These are phyloP conservation scores for Grigorovia transvaalensis DNA, from an alignment of 805 yeast genomes.

Conservation along the genomic window DNA sequence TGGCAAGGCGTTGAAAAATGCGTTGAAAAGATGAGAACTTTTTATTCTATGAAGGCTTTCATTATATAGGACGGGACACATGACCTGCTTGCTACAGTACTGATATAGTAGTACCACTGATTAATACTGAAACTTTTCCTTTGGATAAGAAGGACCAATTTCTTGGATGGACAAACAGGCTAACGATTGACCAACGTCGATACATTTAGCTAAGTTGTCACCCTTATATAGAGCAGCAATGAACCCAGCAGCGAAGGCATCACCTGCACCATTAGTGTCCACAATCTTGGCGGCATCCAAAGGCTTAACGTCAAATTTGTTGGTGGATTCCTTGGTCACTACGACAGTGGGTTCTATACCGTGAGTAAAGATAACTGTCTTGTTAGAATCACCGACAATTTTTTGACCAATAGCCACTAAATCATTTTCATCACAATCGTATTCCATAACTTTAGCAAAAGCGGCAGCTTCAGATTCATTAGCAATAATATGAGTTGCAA, in stretches of 20 bases:
- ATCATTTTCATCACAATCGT: slow-evolving; percentile 40
- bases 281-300: slow-evolving; percentile 57
- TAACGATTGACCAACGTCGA: slow-evolving; percentile 93
- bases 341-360: slow-evolving; percentile 86
- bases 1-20: no score
- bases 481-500: slow-evolving; percentile 85
- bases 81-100: no score
- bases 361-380: slow-evolving; percentile 91
- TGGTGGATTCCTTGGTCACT: slow-evolving; percentile 43
- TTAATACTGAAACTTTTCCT: slow-evolving; percentile 11
- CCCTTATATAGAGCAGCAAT: slow-evolving; percentile 78
- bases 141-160: slow-evolving; percentile 89
- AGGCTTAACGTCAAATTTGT: slow-evolving; percentile 57
- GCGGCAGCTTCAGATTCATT: slow-evolving; percentile 97
- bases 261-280: slow-evolving; percentile 99
- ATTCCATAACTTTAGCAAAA: slow-evolving; percentile 76
- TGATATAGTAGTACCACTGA: background rate
- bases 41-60: no score
- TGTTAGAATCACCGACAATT: slow-evolving; percentile 49
- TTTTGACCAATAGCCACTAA: slow-evolving; percentile 69
- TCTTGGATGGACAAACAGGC: slow-evolving; percentile 87
- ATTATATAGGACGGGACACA: no score
- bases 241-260: slow-evolving; percentile 96
- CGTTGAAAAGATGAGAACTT: background rate
- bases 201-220: slow-evolving; percentile 46